These are phyloP conservation scores for Heliamphora exappendiculata DNA, from an alignment of 148 eudicot species.

Conservation along the genomic window DNA sequence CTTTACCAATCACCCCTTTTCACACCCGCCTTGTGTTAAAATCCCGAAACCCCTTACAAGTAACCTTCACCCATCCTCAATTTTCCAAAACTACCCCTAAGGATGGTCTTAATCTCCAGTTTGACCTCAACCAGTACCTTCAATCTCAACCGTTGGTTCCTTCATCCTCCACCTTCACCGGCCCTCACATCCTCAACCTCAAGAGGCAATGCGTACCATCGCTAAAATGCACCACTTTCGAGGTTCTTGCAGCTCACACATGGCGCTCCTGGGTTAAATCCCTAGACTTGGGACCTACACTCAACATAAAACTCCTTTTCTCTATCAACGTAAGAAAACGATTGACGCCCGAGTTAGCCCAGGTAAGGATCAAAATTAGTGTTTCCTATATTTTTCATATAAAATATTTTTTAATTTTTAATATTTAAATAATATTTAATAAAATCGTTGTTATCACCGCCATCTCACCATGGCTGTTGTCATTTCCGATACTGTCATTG, in stretches of 20 bases:
- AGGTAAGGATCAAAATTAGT: slow-evolving; percentile 13
- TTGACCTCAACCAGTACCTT: slow-evolving; percentile 32
- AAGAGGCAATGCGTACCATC: slow-evolving; percentile 58
- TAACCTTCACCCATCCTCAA: slow-evolving; percentile 41
- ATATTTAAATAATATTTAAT: no score
- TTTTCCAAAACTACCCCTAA: slow-evolving; percentile 28
- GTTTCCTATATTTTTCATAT: no score
- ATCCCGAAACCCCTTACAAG: slow-evolving; percentile 42
- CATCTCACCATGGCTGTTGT: no score
- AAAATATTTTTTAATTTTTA: no score
- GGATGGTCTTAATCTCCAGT: slow-evolving; percentile 8
- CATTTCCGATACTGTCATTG: no score
- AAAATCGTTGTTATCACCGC: no score
- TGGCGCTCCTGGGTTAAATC: slow-evolving; percentile 84
- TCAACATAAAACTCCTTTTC: slow-evolving; percentile 62
- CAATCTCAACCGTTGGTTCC: slow-evolving; percentile 60
- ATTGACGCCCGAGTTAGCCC: slow-evolving; percentile 36
- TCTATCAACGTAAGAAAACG: slow-evolving; percentile 54
- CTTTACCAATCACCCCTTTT: slow-evolving; percentile 42
- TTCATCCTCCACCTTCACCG: slow-evolving; percentile 53
- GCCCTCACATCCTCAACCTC: slow-evolving; percentile 45
- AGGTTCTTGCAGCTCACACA: slow-evolving; percentile 75
- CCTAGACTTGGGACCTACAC: slow-evolving; percentile 32
- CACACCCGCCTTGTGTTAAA: slow-evolving; percentile 61
- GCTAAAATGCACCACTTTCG: slow-evolving; percentile 80